Conservation (phyloP, 2,329 filamentous ascomycete species). For the Pseudogymnoascus sp. region DNA sequence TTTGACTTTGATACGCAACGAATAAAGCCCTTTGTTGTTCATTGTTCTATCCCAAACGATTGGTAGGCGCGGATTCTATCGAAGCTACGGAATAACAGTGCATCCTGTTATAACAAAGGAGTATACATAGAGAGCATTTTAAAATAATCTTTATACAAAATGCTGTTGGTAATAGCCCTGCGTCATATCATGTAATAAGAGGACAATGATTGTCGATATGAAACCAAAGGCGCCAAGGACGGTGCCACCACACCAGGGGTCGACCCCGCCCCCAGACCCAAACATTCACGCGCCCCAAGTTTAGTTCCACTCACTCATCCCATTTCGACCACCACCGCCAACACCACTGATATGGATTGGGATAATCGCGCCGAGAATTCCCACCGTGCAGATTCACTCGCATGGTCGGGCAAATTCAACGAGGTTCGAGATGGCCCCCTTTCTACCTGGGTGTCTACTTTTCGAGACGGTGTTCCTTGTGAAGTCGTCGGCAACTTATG, state of each 20-base stretch:
- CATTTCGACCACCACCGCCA: neutral
- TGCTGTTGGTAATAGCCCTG: neutral
- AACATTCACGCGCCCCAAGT: neutral
- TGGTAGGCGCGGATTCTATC: neutral
- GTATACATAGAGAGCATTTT: neutral
- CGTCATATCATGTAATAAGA: neutral
- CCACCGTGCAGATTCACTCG: neutral
- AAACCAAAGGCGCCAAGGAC: neutral
- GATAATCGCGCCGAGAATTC: neutral
- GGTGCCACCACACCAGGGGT: neutral
- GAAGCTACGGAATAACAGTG: neutral
- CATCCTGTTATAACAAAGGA: neutral
- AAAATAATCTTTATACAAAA: neutral
- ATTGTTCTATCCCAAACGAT: neutral
- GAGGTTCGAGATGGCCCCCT: neutral
- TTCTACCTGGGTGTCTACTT: neutral
- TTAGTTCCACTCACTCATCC: neutral
- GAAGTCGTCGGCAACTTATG: neutral
- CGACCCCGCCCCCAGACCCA: neutral
- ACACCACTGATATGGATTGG: neutral
- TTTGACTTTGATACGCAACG: neutral
- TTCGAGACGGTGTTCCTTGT: neutral
- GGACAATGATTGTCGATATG: neutral
- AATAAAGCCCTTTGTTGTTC: neutral
- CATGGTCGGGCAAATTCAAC: neutral